These are phyloP conservation scores for Amborella trichopoda DNA, from an alignment of 164 flowering plant species.

Conservation along the genomic window DNA sequence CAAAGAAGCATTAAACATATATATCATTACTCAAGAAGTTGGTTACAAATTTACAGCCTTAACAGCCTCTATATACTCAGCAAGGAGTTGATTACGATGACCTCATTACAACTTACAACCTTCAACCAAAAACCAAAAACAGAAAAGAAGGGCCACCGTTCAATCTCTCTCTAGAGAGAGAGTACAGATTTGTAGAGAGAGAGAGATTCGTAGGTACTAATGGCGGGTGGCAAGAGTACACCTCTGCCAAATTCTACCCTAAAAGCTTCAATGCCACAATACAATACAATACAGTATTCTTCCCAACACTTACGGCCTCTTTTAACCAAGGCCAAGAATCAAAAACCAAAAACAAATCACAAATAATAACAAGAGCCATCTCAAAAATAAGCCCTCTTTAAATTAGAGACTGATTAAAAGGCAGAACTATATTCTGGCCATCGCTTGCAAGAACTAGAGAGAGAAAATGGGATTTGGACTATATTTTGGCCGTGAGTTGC, in stretches of 20 bases:
- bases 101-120: not conserved
- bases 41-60: too few species aligned
- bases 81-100: constrained; percentile 9
- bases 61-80: constrained; percentile 4
- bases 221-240: constrained; percentile 31
- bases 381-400: constrained; percentile 8
- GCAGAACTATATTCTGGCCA: too few species aligned
- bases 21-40: too few species aligned
- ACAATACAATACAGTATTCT: not conserved
- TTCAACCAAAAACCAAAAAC: not conserved
- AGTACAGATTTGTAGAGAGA: not conserved
- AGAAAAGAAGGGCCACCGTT: not conserved
- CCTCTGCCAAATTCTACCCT: constrained; percentile 19
- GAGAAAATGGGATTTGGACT: too few species aligned
- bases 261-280: too few species aligned
- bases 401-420: too few species aligned
- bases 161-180: too few species aligned
- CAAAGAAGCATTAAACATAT: too few species aligned
- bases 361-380: constrained; percentile 8
- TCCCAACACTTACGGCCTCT: constrained; percentile 4
- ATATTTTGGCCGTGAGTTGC: too few species aligned
- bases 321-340: constrained; percentile 2
- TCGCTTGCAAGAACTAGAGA: too few species aligned
- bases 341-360: constrained; percentile 3
- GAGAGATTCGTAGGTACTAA: not conserved